phyloP scores from a whole-genome alignment of 805 yeast genomes.

The Candida yuanshanica region DNA sequence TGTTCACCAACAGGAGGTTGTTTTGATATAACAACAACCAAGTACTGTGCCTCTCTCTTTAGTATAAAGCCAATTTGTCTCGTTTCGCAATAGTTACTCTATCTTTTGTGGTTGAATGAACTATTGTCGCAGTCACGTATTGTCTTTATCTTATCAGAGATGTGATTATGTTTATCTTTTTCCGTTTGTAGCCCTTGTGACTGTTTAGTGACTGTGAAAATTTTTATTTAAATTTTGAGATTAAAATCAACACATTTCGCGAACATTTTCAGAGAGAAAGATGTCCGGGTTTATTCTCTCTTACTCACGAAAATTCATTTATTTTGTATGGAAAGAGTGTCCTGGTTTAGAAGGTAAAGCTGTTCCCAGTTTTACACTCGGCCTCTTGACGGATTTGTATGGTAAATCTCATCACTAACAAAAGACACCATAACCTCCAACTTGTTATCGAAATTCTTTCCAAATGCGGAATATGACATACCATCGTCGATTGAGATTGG shows the following conservation, averaged over 20 bases:
- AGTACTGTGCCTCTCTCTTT: background rate
- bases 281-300: background rate
- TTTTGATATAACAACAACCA: background rate
- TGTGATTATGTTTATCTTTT: slow-evolving; percentile 4
- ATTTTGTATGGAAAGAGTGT: background rate
- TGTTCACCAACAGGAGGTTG: background rate
- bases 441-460: background rate
- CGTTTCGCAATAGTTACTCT: background rate
- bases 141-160: slow-evolving; percentile 2
- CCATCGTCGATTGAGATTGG: too few species aligned
- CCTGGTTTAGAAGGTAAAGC: background rate
- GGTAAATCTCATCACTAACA: background rate
- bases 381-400: background rate
- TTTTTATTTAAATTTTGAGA: slow-evolving; percentile 11
- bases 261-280: background rate
- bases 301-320: background rate
- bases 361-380: background rate
- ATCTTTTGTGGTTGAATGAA: background rate
- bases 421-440: background rate
- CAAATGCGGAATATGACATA: background rate
- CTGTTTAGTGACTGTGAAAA: slow-evolving; percentile 30
- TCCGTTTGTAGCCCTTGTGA: slow-evolving; percentile 12
- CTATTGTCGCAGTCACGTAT: slow-evolving; percentile 1
- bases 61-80: background rate
- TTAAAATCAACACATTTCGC: background rate